Evolutionary conservation across 148 eudicot species (phyloP), one percentile per base, ranked within the genome.

Genomic region (Cornus kousa): DNA sequence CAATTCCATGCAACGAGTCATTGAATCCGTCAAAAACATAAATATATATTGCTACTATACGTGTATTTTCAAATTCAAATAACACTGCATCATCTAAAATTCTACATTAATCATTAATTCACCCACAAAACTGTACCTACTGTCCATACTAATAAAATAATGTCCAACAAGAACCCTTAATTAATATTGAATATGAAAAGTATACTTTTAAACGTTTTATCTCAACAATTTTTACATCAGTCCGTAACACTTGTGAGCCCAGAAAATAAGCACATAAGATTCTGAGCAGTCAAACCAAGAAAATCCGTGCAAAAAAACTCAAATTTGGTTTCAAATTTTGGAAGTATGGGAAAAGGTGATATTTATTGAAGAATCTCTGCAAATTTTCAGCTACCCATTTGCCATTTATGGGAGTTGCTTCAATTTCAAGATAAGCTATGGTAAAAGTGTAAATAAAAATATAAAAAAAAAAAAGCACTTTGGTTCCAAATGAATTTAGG

Each of bases 221-320:
- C 28, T 28, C 28, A 0, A 28, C 28, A 28, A 28, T 28, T 28
- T 28, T 28, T 28, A 28, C 28, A 28, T 28, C 28, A 28, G 28
- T 28, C 28, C 28, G 28, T 28, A 28, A 28, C 28, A 28, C 28
- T 28, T 28, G 28, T 28, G 28, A 28, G 28, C 28, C 28, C 28
- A 28, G 28, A 28, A 28, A 28, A 28, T 28, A 77, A 12, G 35
- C 43, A 10, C 35, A 68, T 67, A 67, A 68, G 46, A 67, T 68
- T 66, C 79, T 31, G 72, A 76, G 33, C 32, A 78, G 84, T 82
- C 84, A 82, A 78, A 78, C 81, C 81, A 78, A 73, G 55, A 60
- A 73, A 80, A 68, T 74, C 69, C 59, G 78, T 80, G 78, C 72
- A 19, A 13, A 20, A 20, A 14, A 57, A n/a, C 2, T 19, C 11